Percentiles rank a stretch among this genome's conserved stretches.
Evolutionary conservation across 163 green algal genomes (phyloP).

Genomic region (Coccomyxa subellipsoidea): DNA sequence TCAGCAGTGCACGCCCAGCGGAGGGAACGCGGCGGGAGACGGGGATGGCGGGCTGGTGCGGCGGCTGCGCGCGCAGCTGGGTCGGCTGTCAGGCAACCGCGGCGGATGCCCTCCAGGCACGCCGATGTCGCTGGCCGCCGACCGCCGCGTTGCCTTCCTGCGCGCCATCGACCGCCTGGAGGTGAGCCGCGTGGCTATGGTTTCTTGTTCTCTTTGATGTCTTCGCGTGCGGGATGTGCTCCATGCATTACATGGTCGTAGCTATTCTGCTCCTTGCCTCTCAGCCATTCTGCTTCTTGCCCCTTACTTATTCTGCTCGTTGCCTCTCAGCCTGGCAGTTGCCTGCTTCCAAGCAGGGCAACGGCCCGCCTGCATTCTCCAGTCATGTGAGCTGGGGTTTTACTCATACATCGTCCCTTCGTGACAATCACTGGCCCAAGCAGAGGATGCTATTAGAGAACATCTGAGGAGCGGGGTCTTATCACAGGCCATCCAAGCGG

Average conservation of each 20-base stretch:
- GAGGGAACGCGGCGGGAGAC: neutral
- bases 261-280: neutral
- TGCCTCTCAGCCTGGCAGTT: neutral
- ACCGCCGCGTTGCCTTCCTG: neutral
- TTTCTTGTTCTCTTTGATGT: too few relatives aligned
- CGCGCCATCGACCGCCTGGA: neutral
- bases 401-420: too few relatives aligned
- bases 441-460: too few relatives aligned
- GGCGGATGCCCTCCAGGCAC: neutral
- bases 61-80: neutral
- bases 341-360: too few relatives aligned
- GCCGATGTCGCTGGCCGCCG: neutral
- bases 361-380: too few relatives aligned
- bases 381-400: too few relatives aligned
- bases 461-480: too few relatives aligned
- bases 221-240: too few relatives aligned
- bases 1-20: neutral
- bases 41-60: neutral
- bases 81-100: neutral
- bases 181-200: neutral
- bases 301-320: neutral
- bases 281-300: neutral
- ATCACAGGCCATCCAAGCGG: neutral
- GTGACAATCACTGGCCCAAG: too few relatives aligned
- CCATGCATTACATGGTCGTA: too few relatives aligned